Base-by-base conservation (phyloP, 805 yeast species). In the Ogataea kodamae region DNA sequence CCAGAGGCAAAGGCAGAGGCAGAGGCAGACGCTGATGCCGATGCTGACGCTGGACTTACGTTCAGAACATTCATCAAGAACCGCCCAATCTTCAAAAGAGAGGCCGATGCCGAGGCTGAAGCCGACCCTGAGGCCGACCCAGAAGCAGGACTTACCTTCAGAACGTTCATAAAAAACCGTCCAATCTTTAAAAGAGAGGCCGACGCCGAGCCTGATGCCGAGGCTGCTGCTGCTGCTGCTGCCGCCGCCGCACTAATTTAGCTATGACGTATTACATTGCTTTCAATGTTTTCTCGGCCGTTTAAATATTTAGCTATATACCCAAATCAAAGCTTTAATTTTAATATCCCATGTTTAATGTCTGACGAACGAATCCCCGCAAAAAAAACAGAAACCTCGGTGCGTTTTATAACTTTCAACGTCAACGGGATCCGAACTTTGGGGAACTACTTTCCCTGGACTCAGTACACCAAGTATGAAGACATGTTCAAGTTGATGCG, bases 391-490 rank as follows among this genome's bases (percentile, higher is more conserved):
- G 10, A 28, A 8, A 40, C 47, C n/a, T 31, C 41, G 9, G 28
- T 56, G 5, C 36, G 64, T 5, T 28, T 57, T 5, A 48, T 60
- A 5, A 47, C 92, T 0, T 90, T 87, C 68, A 90, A 88, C 57
- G 82, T 87, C 28, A 90, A 88, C 50, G 96, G 96, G 0, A 58
- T 78, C 33, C 75, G 86, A 32, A 88, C 96, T 0, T 62, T 90
- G 18, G 76, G 81, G 54, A 81, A 84, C 48, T 86, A 85, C 54
- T 74, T 78, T 40, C 97, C 97, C 1, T 90, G 96, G 90, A 78
- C 75, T 35, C 65, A 70, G 21, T 54, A 60, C 19, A 54, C 64
- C 18, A 55, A 64, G 12, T 67, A 62, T 24, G 46, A 59, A 30
- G 56, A 61, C 20, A 64, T 81, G 49, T 78, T 88, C 41, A 52